Conservation (phyloP, 345 rosid species). For the Salix suchowensis region DNA sequence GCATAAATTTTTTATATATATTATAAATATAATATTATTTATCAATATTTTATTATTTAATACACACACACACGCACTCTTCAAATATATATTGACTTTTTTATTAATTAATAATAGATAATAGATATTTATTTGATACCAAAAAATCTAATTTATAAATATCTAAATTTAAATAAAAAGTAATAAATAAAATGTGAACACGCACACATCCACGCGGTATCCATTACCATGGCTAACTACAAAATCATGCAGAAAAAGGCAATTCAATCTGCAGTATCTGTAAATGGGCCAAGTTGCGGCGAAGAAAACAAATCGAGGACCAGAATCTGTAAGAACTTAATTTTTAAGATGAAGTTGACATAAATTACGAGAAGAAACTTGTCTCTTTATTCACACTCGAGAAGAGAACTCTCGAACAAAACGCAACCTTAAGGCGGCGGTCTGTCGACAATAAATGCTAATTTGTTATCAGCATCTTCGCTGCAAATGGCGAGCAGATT, state of each 20-base stretch:
- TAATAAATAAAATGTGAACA: no score
- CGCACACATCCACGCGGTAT: no score
- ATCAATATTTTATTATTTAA: no score
- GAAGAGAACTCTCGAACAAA: background rate
- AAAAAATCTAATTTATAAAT: no score
- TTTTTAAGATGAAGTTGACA: background rate
- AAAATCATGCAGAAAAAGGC: no score
- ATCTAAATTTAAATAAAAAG: no score
- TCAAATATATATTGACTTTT: no score
- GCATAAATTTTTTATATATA: no score
- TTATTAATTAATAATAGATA: no score
- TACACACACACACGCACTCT: no score
- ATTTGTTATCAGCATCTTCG: background rate
- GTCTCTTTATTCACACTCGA: background rate
- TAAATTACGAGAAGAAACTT: background rate
- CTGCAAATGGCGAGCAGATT: background rate
- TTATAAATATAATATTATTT: no score
- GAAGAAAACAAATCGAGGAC: background rate
- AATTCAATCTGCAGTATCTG: background rate
- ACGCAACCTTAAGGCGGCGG: background rate
- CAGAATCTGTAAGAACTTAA: background rate
- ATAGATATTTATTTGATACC: no score
- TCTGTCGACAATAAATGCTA: background rate
- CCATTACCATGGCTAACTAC: background rate
- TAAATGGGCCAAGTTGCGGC: background rate